These are phyloP conservation scores for Phanerochaete carnosa DNA, from an alignment of 768 basidiomycete species.

Conservation along the genomic window DNA sequence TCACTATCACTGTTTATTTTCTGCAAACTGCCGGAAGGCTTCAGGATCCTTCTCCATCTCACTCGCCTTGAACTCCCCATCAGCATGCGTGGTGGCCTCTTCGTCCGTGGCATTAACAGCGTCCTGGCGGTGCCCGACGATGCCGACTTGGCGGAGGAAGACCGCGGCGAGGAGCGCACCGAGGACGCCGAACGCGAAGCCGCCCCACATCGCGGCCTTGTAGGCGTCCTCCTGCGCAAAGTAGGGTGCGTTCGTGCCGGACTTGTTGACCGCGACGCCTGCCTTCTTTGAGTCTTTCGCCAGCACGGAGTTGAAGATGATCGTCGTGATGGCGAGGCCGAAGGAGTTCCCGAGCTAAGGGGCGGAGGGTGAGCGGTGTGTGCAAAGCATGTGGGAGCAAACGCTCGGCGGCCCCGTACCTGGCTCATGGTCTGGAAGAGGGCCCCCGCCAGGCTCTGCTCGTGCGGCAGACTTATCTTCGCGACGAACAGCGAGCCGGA, in stretches of 20 bases:
- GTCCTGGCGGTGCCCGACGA: conserved; percentile 32
- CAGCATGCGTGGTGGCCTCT: neutral
- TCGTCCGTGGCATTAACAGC: neutral
- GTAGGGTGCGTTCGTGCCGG: conserved; percentile 28
- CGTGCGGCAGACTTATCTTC: conserved; percentile 59
- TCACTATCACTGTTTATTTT: neutral
- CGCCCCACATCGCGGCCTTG: conserved; percentile 61
- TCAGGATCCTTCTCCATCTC: neutral
- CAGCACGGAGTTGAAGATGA: conserved; percentile 61
- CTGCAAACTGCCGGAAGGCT: neutral
- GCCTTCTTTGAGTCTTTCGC: conserved; percentile 25
- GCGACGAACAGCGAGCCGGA: conserved; percentile 74
- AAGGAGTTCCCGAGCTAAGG: conserved; percentile 62
- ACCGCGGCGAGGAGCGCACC: conserved; percentile 41
- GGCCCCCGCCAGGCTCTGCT: conserved; percentile 75
- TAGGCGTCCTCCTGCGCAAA: conserved; percentile 48
- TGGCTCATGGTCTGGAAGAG: conserved; percentile 79
- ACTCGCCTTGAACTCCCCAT: neutral
- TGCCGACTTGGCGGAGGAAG: conserved; percentile 39
- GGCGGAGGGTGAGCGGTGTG: neutral
- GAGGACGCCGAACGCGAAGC: conserved; percentile 56
- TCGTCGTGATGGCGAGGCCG: conserved; percentile 69
- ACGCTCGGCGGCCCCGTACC: conserved; percentile 30
- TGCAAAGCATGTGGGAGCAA: neutral
- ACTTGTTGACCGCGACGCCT: conserved; percentile 30